A percentile compares a stretch with the other conserved stretches of the same genome.
Evolutionary conservation across 208 protist genomes (phyloP).

Genomic region (Porcisia hertigi): DNA sequence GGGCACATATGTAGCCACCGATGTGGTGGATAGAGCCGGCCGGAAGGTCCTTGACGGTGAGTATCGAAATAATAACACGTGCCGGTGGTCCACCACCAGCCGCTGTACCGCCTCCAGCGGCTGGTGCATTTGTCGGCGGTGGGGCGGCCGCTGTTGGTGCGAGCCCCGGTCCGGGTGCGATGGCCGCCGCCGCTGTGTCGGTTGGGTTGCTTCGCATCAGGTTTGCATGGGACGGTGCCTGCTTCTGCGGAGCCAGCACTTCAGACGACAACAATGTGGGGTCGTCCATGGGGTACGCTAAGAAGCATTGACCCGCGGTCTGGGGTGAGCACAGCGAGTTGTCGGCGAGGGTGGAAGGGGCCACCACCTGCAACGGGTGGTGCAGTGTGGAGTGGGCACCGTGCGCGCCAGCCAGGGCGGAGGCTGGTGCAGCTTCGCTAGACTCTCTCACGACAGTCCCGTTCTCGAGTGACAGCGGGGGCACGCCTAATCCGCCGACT

Average conservation of each 20-base stretch:
- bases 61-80: conserved; percentile 63
- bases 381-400: not conserved
- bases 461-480: not conserved
- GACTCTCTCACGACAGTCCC: not conserved
- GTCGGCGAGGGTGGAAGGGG: not conserved
- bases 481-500: too few relatives aligned
- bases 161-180: not conserved
- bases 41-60: conserved; percentile 87
- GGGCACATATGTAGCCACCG: conserved; percentile 85
- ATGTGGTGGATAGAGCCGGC: conserved; percentile 78
- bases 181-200: conserved; percentile 5
- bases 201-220: not conserved
- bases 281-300: not conserved
- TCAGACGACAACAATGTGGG: not conserved
- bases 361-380: not conserved
- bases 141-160: not conserved
- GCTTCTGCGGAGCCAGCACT: not conserved
- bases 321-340: conserved; percentile 1
- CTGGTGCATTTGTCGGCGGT: not conserved
- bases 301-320: not conserved
- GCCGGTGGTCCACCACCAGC: conserved; percentile 10
- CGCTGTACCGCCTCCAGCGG: not conserved
- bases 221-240: not conserved
- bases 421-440: not conserved
- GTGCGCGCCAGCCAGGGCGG: not conserved